Conservation (phyloP, 108 stramenopile genomes). For the Cyclotella kingstonii region DNA sequence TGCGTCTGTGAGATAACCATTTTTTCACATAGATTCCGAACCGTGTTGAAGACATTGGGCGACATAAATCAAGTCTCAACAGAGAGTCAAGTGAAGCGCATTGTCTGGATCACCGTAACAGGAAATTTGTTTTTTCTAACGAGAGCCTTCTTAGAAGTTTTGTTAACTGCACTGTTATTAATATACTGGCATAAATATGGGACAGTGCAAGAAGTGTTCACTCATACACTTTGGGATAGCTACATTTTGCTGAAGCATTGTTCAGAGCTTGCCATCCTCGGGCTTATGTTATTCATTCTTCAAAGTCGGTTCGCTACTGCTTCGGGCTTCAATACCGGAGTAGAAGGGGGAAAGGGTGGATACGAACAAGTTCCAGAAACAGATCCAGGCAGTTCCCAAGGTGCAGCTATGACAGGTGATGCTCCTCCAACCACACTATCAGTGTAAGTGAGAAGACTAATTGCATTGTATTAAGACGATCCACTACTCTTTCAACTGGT, state of each 20-base stretch:
- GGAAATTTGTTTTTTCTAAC: conserved; percentile 95
- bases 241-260: conserved; percentile 87
- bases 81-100: conserved; percentile 91
- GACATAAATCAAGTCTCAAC: conserved; percentile 96
- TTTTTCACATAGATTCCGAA: conserved; percentile 91
- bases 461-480: no score
- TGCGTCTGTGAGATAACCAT: conserved; percentile 92
- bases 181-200: conserved; percentile 77
- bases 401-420: background rate
- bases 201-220: conserved; percentile 75
- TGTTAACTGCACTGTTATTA: conserved; percentile 67
- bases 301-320: conserved; percentile 72
- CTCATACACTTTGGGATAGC: conserved; percentile 81
- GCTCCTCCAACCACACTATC: conserved; percentile 11
- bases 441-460: conserved; percentile 4
- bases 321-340: conserved; percentile 12
- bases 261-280: conserved; percentile 85
- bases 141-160: conserved; percentile 81
- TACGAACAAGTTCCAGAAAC: conserved; percentile 28
- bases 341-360: conserved; percentile 14
- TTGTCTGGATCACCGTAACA: conserved; percentile 94
- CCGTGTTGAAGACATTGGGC: conserved; percentile 90
- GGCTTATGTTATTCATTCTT: conserved; percentile 90
- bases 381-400: background rate
- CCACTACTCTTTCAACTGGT: no score